Base-by-base conservation (phyloP, 805 yeast species). In the Wickerhamomyces mucosus region DNA sequence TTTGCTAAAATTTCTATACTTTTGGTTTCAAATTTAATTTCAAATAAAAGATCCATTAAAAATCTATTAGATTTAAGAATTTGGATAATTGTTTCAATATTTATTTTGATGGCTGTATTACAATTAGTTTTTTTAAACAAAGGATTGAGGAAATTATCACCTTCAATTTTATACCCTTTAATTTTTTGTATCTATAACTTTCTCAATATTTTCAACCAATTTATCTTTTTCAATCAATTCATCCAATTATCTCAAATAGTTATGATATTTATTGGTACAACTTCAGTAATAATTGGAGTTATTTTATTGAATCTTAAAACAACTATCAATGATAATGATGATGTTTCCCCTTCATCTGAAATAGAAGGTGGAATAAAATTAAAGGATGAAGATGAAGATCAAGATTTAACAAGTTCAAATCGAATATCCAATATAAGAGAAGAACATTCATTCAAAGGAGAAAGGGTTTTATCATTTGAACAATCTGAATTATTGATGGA, bases 1-100 rank as follows among this genome's bases (percentile, higher is more conserved):
- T 66, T 84, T 55, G 95, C 95, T n/a, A 85, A 85, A 54, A 73
- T 86, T 1, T 69, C 82, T 0, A 80, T 85, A 15, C 94, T 82
- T 45, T 70, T 82, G 10, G 46, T 79, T 3, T 52, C 79, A 3
- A 63, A 57, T 36, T 69, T 64, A 20, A 56, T 59, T 25, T 53
- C 41, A 39, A 49, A 43, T 31, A 51, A 53, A 29, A 55, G 51
- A 29, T 55, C 55, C 32, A 15, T 16, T 5, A 46, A 48, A 26
- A 67, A 61, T 38, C 55, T 72, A 13, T 51, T 56, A 29, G 51
- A 61, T 27, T 48, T 57, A 29, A 57, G 56, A 34, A 54, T 73
- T 8, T 75, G 74, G 67, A 20, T 66, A 0, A 63, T 84, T 8
- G 61, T 80, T 13, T 27, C 58, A 1, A 46, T 66, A 2, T 78